phyloP scores from a whole-genome alignment of 139 green algal species.

The Tetradesmus obliquus region DNA sequence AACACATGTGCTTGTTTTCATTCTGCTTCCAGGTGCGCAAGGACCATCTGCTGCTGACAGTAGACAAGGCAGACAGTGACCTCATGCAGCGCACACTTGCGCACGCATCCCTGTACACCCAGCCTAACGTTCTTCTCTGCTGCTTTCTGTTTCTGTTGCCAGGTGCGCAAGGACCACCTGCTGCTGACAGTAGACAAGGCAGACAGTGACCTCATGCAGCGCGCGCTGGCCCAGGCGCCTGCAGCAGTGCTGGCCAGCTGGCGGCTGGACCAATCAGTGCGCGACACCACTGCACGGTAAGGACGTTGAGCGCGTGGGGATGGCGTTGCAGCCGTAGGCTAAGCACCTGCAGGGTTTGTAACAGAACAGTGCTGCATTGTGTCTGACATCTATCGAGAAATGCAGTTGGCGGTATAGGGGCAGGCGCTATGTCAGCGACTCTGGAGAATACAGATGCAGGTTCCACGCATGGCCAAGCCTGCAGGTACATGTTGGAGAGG shows the following conservation, averaged over 20 bases:
- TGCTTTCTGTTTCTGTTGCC: neutral
- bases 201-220: conserved; percentile 37
- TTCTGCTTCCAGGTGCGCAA: conserved; percentile 41
- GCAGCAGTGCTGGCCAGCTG: conserved; percentile 26
- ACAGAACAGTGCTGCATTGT: too few relatives aligned
- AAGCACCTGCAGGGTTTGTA: too few relatives aligned
- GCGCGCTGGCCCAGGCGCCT: neutral
- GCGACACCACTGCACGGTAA: conserved; percentile 50
- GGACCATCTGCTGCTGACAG: conserved; percentile 52
- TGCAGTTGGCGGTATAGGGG: too few relatives aligned
- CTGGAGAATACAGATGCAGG: too few relatives aligned
- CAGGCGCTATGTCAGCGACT: too few relatives aligned
- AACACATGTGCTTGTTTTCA: too few relatives aligned
- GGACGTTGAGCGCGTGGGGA: neutral
- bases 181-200: conserved; percentile 56
- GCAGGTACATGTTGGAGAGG: too few relatives aligned
- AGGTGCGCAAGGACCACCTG: conserved; percentile 50
- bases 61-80: conserved; percentile 47
- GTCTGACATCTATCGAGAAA: too few relatives aligned
- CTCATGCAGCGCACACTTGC: neutral
- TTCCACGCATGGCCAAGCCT: too few relatives aligned
- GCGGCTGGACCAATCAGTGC: conserved; percentile 51
- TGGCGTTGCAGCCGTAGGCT: too few relatives aligned
- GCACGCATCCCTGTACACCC: too few relatives aligned
- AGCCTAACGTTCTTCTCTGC: too few relatives aligned